Evolutionary conservation across 1,284 basidiomycete species (phyloP).

Genomic region (Heliocybe sulcata): DNA sequence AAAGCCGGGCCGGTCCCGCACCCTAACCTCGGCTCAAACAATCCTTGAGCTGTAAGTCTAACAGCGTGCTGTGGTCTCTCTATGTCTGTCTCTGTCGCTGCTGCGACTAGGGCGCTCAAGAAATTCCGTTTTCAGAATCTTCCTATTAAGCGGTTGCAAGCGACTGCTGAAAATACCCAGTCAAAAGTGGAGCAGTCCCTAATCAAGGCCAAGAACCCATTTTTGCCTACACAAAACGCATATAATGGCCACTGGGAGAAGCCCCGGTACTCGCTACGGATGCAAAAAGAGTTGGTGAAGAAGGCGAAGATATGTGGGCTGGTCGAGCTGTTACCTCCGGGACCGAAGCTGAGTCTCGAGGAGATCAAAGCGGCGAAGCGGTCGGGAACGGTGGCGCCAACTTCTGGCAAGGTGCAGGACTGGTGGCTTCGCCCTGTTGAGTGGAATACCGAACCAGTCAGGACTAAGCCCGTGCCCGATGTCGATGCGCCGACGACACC

Average conservation of each 20-base stretch:
- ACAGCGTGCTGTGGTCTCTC: neutral
- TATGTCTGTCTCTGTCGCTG: neutral
- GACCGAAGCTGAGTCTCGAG: conserved; percentile 38
- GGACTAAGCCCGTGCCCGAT: neutral
- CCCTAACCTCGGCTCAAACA: neutral
- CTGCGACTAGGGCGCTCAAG: neutral
- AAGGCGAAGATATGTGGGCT: conserved; percentile 46
- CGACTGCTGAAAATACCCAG: neutral
- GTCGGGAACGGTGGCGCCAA: neutral
- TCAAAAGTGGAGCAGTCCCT: neutral
- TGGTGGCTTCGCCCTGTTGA: neutral
- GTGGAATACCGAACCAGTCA: neutral
- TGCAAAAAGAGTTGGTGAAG: conserved; percentile 73
- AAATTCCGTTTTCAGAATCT: neutral
- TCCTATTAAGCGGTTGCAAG: neutral
- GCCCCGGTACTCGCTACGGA: conserved; percentile 62
- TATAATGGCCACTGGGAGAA: conserved; percentile 59
- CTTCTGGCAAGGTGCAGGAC: neutral
- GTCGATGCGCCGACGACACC: neutral
- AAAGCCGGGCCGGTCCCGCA: too few relatives aligned
- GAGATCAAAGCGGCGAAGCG: conserved; percentile 2
- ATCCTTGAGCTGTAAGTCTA: neutral
- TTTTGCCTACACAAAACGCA: conserved; percentile 53
- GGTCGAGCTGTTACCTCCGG: conserved; percentile 55
- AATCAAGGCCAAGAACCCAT: conserved; percentile 42